A percentile compares a stretch with the other conserved stretches of the same genome.
Evolutionary conservation across 306 rosid genomes (phyloP).

Genomic region (Malus sylvestris): DNA sequence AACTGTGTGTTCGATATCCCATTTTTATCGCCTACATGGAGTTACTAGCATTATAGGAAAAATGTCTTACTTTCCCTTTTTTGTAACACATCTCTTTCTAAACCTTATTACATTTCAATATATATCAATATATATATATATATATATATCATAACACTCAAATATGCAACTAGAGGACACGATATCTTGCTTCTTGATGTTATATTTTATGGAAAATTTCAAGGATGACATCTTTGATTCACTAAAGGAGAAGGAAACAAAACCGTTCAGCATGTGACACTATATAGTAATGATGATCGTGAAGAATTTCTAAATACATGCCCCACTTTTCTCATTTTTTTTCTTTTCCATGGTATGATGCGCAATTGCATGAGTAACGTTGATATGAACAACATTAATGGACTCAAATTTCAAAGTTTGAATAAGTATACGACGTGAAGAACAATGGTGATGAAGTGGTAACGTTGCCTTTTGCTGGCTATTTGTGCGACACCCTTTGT

Average conservation of each 20-base stretch:
- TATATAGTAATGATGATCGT: background rate
- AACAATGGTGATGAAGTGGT: slow-evolving; percentile 17
- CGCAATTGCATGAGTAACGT: background rate
- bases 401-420: background rate
- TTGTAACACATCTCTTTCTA: background rate
- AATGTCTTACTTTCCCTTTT: background rate
- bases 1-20: background rate
- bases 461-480: slow-evolving; percentile 40
- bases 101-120: background rate
- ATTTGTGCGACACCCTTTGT: slow-evolving; percentile 45
- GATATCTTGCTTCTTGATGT: background rate
- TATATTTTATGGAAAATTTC: background rate
- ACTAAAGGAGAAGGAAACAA: background rate
- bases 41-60: background rate
- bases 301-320: background rate
- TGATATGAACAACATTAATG: background rate
- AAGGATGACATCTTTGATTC: background rate
- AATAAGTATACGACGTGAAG: slow-evolving; percentile 6
- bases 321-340: background rate
- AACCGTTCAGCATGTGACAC: background rate
- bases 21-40: background rate
- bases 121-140: no score
- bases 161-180: background rate
- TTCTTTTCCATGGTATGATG: background rate
- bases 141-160: background rate